Evolutionary conservation across 1,284 basidiomycete species (phyloP).

Genomic region (Schizopora paradoxa): DNA sequence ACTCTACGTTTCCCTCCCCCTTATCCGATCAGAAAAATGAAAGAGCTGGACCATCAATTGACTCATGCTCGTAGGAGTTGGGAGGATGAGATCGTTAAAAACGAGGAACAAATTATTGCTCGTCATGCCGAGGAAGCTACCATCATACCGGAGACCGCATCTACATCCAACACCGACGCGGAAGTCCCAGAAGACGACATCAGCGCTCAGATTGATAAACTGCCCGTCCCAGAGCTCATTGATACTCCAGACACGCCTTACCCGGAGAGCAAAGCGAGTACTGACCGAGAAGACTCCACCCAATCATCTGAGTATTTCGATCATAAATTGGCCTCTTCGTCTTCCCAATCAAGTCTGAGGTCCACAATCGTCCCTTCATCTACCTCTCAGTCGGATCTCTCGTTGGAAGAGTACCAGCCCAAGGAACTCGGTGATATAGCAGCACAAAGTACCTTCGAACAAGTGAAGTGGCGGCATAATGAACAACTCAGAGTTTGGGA

Average conservation of each 20-base stretch:
- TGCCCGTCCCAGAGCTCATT: slow-evolving; percentile 44
- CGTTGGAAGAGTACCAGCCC: neutral
- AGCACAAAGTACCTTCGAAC: slow-evolving; percentile 64
- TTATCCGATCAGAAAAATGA: slow-evolving; percentile 81
- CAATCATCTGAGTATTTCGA: slow-evolving; percentile 38
- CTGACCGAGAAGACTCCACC: neutral
- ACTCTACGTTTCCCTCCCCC: slow-evolving; percentile 88
- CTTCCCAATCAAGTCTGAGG: slow-evolving; percentile 21
- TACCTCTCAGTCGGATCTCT: neutral
- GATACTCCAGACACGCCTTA: slow-evolving; percentile 39
- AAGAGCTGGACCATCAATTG: slow-evolving; percentile 75
- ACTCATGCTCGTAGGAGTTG: slow-evolving; percentile 62
- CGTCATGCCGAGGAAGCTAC: slow-evolving; percentile 42
- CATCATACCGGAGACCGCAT: slow-evolving; percentile 27
- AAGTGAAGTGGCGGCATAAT: slow-evolving; percentile 73
- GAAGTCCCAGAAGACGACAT: slow-evolving; percentile 44
- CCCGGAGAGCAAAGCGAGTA: slow-evolving; percentile 17
- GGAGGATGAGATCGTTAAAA: slow-evolving; percentile 78
- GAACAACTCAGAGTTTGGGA: slow-evolving; percentile 88
- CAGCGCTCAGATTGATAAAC: slow-evolving; percentile 65
- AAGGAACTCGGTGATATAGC: slow-evolving; percentile 53
- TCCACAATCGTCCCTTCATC: slow-evolving; percentile 10
- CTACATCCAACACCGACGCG: slow-evolving; percentile 21
- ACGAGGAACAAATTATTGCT: slow-evolving; percentile 60
- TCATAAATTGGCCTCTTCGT: slow-evolving; percentile 27